A percentile compares a stretch with the other conserved stretches of the same genome.
phyloP scores from a whole-genome alignment of 495 filamentous ascomycete genomes.

The Thermothielavioides terrestris region DNA sequence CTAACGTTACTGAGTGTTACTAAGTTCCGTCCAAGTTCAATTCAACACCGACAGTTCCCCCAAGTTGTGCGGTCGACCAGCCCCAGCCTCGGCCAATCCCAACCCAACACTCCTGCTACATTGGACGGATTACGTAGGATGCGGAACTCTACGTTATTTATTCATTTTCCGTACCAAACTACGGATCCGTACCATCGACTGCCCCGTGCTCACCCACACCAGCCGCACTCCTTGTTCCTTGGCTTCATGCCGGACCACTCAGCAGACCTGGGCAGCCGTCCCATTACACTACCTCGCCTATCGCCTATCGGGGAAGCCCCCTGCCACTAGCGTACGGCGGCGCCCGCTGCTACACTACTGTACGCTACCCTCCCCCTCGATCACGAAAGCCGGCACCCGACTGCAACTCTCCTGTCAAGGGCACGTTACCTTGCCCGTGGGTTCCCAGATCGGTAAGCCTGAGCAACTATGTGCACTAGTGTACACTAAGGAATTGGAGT shows the following conservation, averaged over 20 bases:
- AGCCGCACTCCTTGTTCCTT: not conserved
- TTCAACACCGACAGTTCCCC: no score
- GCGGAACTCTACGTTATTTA: no score
- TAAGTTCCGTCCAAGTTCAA: no score
- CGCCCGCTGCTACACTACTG: slow-evolving; percentile 14
- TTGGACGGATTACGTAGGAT: no score
- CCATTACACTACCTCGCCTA: slow-evolving; percentile 8
- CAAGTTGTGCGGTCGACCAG: not conserved
- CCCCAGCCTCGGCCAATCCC: not conserved
- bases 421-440: slow-evolving; percentile 36
- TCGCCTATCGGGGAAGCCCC: slow-evolving; percentile 9
- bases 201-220: not conserved
- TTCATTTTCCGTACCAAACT: no score
- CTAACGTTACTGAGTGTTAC: no score
- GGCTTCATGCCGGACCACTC: not conserved
- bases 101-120: no score
- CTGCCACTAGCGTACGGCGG: slow-evolving; percentile 9
- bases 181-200: not conserved
- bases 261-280: not conserved
- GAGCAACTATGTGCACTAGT: no score
- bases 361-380: slow-evolving; percentile 11
- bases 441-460: slow-evolving; percentile 33
- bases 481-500: slow-evolving; percentile 33
- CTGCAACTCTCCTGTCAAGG: slow-evolving; percentile 26
- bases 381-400: slow-evolving; percentile 29